These are phyloP conservation scores for Monilinia vaccinii-corymbosi DNA, from an alignment of 2,329 filamentous ascomycete species.

Conservation along the genomic window DNA sequence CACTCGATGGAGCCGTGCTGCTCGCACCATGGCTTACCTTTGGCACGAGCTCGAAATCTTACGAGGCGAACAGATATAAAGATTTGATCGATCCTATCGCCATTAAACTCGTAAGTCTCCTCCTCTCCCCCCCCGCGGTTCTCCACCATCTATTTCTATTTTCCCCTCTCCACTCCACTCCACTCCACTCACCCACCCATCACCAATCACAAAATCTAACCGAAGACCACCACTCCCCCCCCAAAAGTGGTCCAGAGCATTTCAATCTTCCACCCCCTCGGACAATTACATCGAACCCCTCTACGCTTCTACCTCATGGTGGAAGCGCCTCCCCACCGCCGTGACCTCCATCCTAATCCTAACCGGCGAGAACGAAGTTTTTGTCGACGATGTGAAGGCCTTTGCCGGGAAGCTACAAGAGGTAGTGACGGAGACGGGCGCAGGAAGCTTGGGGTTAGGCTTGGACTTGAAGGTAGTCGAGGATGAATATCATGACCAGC, in stretches of 20 bases:
- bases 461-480: constrained; percentile 10
- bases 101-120: background rate
- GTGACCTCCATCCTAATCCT: constrained; percentile 43
- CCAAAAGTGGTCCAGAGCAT: constrained; percentile 29
- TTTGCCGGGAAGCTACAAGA: constrained; percentile 38
- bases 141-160: background rate
- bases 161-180: constrained; percentile 17
- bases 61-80: constrained; percentile 37
- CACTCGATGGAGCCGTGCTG: constrained; percentile 42
- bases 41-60: constrained; percentile 35
- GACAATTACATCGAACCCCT: constrained; percentile 47
- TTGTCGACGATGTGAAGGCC: constrained; percentile 45
- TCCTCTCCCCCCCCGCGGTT: too few relatives aligned
- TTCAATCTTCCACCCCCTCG: constrained; percentile 17
- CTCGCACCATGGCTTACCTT: constrained; percentile 51
- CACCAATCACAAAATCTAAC: constrained; percentile 35
- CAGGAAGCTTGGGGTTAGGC: background rate
- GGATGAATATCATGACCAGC: constrained; percentile 24
- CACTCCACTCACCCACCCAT: background rate
- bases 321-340: constrained; percentile 34
- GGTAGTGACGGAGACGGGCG: constrained; percentile 12
- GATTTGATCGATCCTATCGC: constrained; percentile 39
- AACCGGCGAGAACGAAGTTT: constrained; percentile 45
- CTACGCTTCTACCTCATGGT: constrained; percentile 43
- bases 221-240: constrained; percentile 32